Evolutionary conservation across 2,329 filamentous ascomycete species (phyloP), one percentile per base, ranked within the genome.

Genomic region (Ophiosphaerella herpotricha): DNA sequence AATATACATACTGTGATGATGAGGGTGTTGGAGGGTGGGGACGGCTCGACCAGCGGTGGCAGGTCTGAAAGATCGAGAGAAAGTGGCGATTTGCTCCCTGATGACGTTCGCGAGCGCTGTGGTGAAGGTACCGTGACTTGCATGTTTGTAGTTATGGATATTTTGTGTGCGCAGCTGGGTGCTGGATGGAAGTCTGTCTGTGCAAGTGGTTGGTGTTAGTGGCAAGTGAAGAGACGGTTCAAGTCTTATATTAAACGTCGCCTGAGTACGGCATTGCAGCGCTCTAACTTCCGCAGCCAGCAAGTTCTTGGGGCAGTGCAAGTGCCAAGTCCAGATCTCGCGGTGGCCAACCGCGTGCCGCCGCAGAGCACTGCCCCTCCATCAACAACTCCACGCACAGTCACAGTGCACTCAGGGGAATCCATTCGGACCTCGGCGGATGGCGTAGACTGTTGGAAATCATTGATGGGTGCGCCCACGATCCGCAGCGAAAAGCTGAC

Each of bases 1-100:
- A 14, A 4, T 31, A 23, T 9, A 60, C 74, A 57, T 66, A 77
- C 75, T 64, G 90, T 94, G 69, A 94, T 87, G 66, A 94, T 84
- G 48, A 94, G 85, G 0, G 90, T 94, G 78, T 94, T 94, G 60
- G 87, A 89, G 5, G 89, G 87, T 46, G 86, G 84, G 23, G 88
- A 85, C n/a, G 89, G 89, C 68, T 85, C 82, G 36, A 80, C 78
- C 47, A 90, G 79, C 32, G 87, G 82, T 42, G 90, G 89, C 36
- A 93, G 76, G 66, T 80, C 82, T 55, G 87, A 88, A 39, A 93
- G 82, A 68, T 93, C 89, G 66, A 94, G 82, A 18, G 85, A 86
- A 49, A 91, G 82, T 62, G 81, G 77, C 52, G 78, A 71, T 53
- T 71, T 73, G 60, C 57, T 62, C 35, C 68, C 33, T 7, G 71